phyloP scores from a whole-genome alignment of 2,329 filamentous ascomycete genomes.

The Fusarium irregulare region DNA sequence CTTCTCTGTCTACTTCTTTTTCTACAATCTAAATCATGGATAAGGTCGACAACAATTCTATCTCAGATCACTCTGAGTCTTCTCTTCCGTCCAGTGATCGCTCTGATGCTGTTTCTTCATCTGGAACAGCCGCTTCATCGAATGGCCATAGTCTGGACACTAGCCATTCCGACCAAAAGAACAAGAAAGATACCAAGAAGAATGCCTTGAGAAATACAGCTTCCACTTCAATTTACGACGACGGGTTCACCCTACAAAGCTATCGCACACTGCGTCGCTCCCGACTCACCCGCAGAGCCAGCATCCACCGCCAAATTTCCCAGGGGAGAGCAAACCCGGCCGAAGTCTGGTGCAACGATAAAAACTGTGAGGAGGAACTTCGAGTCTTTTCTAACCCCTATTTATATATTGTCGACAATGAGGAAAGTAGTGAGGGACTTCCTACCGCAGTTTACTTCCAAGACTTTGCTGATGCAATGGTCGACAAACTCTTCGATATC shows the following conservation, averaged over 20 bases:
- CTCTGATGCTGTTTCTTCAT: background rate
- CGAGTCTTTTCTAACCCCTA: constrained; percentile 20
- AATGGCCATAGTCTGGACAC: background rate
- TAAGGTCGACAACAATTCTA: background rate
- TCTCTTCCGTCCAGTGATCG: background rate
- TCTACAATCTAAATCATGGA: constrained; percentile 2
- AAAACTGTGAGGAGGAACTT: constrained; percentile 21
- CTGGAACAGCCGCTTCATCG: background rate
- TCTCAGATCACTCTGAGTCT: background rate
- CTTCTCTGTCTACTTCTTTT: background rate
- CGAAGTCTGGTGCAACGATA: constrained; percentile 34
- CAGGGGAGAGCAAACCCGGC: constrained; percentile 35
- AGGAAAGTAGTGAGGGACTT: constrained; percentile 11
- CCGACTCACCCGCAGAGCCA: constrained; percentile 22
- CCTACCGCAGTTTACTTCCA: constrained; percentile 28
- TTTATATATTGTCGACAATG: constrained; percentile 7
- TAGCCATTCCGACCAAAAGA: background rate
- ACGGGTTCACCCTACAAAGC: background rate
- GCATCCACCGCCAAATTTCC: constrained; percentile 32
- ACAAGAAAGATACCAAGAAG: background rate
- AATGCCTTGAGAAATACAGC: background rate
- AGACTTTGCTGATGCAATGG: constrained; percentile 36
- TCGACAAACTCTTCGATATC: constrained; percentile 16
- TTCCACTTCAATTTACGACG: background rate
- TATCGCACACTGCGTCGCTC: constrained; percentile 24